Percentiles rank a stretch among this genome's conserved stretches.
phyloP scores from a whole-genome alignment of 1,284 basidiomycete species.

The Cryptococcus floricola region DNA sequence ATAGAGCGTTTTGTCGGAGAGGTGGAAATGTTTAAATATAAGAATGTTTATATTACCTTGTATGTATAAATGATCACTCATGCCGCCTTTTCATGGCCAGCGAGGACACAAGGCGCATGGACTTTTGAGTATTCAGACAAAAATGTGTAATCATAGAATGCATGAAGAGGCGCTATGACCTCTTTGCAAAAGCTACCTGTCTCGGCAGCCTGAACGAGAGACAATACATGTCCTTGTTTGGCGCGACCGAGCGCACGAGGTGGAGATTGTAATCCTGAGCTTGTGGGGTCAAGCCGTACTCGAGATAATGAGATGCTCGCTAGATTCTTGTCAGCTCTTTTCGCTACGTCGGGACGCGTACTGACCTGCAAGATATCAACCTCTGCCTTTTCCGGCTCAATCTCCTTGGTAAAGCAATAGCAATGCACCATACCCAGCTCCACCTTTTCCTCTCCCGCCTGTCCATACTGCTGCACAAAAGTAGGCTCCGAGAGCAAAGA shows the following conservation, averaged over 20 bases:
- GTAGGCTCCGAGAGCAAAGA: conserved; percentile 29
- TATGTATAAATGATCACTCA: no score
- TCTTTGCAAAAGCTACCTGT: conserved; percentile 42
- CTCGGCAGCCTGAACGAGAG: conserved; percentile 80
- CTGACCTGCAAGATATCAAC: conserved; percentile 74
- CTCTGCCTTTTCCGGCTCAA: conserved; percentile 65
- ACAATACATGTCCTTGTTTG: conserved; percentile 98
- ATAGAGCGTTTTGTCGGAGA: no score
- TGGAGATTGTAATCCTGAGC: conserved; percentile 58
- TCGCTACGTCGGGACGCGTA: conserved; percentile 5
- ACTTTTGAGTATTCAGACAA: no score
- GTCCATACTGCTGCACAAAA: conserved; percentile 20
- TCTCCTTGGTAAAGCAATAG: conserved; percentile 90
- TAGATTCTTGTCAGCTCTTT: conserved; percentile 42
- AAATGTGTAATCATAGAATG: no score
- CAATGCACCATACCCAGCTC: conserved; percentile 87
- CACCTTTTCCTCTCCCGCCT: conserved; percentile 17
- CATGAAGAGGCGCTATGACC: no score
- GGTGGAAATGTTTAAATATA: no score
- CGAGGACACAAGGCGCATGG: no score
- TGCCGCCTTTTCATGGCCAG: no score
- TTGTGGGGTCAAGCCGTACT: conserved; percentile 57
- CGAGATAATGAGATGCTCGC: conserved; percentile 70
- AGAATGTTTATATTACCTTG: no score
- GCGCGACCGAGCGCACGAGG: conserved; percentile 87